These are phyloP conservation scores for Neurospora intermedia DNA, from an alignment of 495 filamentous ascomycete species.

Conservation along the genomic window DNA sequence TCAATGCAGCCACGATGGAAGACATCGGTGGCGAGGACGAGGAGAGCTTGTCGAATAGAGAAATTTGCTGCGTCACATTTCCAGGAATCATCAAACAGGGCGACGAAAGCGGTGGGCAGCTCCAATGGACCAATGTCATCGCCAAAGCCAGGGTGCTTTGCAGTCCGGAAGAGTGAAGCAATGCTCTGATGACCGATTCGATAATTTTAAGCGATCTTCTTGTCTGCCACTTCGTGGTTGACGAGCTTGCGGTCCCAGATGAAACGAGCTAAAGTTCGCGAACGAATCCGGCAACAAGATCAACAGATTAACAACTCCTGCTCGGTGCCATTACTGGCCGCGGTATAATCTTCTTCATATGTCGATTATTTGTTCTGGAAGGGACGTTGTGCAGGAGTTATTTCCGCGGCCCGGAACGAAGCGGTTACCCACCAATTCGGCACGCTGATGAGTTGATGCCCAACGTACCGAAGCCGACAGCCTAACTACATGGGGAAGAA, in stretches of 20 bases:
- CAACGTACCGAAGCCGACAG: neutral
- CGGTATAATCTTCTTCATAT: neutral
- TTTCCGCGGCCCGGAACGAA: neutral
- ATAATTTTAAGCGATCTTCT: neutral
- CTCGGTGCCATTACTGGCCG: neutral
- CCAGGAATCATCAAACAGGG: constrained; percentile 44
- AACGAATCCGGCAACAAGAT: neutral
- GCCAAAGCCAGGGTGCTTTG: constrained; percentile 44
- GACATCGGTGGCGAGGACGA: constrained; percentile 48
- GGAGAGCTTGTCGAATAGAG: constrained; percentile 29
- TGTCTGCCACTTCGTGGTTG: neutral
- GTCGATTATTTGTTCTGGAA: neutral
- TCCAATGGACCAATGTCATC: constrained; percentile 45
- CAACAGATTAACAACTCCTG: neutral
- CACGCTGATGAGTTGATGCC: neutral
- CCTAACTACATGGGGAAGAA: neutral
- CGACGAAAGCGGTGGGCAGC: constrained; percentile 43
- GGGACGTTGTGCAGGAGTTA: neutral
- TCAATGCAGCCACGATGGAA: constrained; percentile 43
- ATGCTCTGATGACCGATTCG: neutral
- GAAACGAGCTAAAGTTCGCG: neutral
- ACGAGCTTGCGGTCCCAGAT: neutral
- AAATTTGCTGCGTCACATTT: constrained; percentile 41
- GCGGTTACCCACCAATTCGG: neutral
- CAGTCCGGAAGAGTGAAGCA: constrained; percentile 23